Evolutionary conservation across 768 basidiomycete species (phyloP), one percentile per base, ranked within the genome.

Genomic region (Lactifluus volemus): DNA sequence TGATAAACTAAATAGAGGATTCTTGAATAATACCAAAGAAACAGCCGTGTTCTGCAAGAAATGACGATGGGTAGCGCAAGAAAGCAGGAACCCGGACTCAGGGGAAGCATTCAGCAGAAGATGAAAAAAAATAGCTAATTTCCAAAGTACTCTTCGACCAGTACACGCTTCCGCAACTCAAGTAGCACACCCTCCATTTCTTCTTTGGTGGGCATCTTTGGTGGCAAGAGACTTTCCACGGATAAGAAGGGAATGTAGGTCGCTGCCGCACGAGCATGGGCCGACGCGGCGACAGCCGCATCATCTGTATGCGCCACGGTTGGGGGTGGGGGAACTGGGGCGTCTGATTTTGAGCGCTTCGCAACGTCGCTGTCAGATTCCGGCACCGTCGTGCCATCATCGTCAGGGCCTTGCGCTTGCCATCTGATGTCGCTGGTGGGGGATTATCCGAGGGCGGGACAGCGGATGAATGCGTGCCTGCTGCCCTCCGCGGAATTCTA

Each of bases 151-250:
- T 97, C 92, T 67, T 91, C 86, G 58, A 92, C 82, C 48, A 96
- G 72, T 21, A 86, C 86, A 73, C 85, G 81, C 75, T 96, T 95
- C 69, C 88, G 79, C 63, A 93, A 75, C 30, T 79, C 81, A 59
- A 97, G 77, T 56, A 97, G 70, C 10, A 89, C 81, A 21, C 73
- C 71, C 70, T 91, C 91, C 88, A 92, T 87, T 72, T 95, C 89
- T 49, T 83, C 81, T 58, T 81, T 77, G 1, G 82, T 83, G 1
- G 90, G 89, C 73, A 95, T 72, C 66, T 81, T 84, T 0, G 93
- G 92, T 11, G 86, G 83, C 55, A 89, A 69, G 9, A 96, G 78
- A 60, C 85, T 79, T 63, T 87, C 85, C 19, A 85, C 75, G 19
- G 83, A 75, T n/a, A 95, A 76, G 74, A 93, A 89, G 3, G 86